Evolutionary conservation across 2,329 filamentous ascomycete genomes (phyloP).

Genomic region (Xylaria polymorpha): DNA sequence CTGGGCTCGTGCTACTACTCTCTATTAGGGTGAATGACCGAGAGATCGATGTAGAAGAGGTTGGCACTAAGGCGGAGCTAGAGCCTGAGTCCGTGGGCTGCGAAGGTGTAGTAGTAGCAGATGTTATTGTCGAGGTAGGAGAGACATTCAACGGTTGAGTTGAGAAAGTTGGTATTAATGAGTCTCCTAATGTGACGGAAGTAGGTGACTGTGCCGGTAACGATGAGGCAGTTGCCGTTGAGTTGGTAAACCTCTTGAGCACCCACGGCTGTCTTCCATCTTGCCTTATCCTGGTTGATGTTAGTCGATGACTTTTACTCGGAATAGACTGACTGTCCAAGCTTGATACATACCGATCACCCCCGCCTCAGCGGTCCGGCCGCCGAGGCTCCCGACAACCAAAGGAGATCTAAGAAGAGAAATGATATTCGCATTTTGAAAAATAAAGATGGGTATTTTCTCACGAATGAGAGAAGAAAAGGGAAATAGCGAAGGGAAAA

Average conservation of each 20-base stretch:
- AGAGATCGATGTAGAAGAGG: slow-evolving; percentile 37
- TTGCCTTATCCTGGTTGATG: slow-evolving; percentile 41
- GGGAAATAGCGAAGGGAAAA: slow-evolving; percentile 35
- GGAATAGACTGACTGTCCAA: not conserved
- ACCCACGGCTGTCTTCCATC: slow-evolving; percentile 41
- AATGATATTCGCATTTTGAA: slow-evolving; percentile 47
- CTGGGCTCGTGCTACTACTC: slow-evolving; percentile 31
- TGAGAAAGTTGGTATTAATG: slow-evolving; percentile 24
- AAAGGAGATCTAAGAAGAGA: slow-evolving; percentile 47
- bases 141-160: slow-evolving; percentile 15
- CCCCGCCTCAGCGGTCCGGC: slow-evolving; percentile 49
- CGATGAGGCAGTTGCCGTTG: slow-evolving; percentile 18
- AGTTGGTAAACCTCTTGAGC: slow-evolving; percentile 43
- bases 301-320: slow-evolving; percentile 38
- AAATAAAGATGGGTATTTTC: slow-evolving; percentile 16
- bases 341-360: slow-evolving; percentile 43
- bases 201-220: slow-evolving; percentile 23
- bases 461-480: slow-evolving; percentile 26
- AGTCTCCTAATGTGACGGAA: slow-evolving; percentile 18
- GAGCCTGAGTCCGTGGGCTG: slow-evolving; percentile 21
- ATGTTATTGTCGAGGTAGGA: slow-evolving; percentile 23
- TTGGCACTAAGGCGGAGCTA: slow-evolving; percentile 28
- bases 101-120: slow-evolving; percentile 30
- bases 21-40: slow-evolving; percentile 41
- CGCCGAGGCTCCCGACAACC: slow-evolving; percentile 48